These are phyloP conservation scores for Botryotinia calthae DNA, from an alignment of 2,329 filamentous ascomycete genomes.

Conservation along the genomic window DNA sequence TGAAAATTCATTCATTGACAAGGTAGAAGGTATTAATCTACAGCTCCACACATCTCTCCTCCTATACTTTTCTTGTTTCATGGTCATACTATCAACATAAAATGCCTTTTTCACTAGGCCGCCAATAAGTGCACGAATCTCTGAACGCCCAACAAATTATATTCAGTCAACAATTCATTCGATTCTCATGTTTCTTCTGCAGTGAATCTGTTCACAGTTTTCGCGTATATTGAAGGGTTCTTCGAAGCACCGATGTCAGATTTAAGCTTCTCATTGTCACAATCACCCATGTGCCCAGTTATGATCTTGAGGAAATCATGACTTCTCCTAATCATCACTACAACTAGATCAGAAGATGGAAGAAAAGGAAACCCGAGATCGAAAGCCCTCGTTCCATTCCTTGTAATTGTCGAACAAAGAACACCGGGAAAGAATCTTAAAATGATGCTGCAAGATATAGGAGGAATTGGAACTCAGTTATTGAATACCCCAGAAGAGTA, in stretches of 20 bases:
- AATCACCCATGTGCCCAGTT: background rate
- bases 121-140: background rate
- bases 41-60: background rate
- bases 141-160: background rate
- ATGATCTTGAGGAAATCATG: background rate
- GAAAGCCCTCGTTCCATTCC: background rate
- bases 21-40: rapidly evolving
- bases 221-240: background rate
- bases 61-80: too few species aligned
- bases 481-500: background rate
- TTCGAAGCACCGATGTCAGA: background rate
- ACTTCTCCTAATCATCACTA: background rate
- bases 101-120: background rate
- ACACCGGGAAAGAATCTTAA: rapidly evolving
- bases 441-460: background rate
- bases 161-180: background rate
- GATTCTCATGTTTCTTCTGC: rapidly evolving
- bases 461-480: background rate
- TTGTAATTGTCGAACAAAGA: rapidly evolving
- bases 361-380: background rate
- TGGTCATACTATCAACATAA: background rate
- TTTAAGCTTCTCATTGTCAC: background rate
- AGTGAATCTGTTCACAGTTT: background rate
- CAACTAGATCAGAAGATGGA: background rate
- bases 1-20: background rate